Base-by-base conservation (phyloP, 2,329 filamentous ascomycete genomes). In the Raffaelea deltoideospora region DNA sequence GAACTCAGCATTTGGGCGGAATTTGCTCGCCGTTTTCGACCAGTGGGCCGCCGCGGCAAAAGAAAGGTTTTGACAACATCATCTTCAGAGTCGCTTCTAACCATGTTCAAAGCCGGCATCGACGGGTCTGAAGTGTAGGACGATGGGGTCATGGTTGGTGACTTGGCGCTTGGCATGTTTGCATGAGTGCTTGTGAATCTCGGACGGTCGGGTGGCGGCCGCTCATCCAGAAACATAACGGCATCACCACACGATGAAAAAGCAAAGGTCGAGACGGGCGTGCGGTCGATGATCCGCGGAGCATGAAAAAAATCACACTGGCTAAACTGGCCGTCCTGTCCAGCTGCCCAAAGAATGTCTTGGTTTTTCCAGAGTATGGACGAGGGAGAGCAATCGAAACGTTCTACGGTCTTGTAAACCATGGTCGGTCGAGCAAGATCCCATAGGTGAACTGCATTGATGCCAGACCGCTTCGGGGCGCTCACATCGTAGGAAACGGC, bases 261-360 rank as follows among this genome's bases (percentile, higher is more conserved):
- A 2, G 69, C 60, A 51, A 78, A 63, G 22, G 64, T 68, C 1
- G 74, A 78, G 4, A 76, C 65, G 2, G 73, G 64, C 36, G 73
- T 67, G 15, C 72, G 65, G 48, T 80, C 74, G 33, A 79, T 67
- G 14, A 72, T 65, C 45, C 72, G 72, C 3, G 69, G 70, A 0
- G 74, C 72, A 53, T 70, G 79, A 1, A 72, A 69, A 17, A 79
- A 61, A 48, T 81, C 76, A 42, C 70, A 76, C 47, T 80, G 76
- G 21, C 64, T 67, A 41, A 81, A 78, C 3, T 65, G 51, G 1
- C 72, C 71, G 43, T 79, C 75, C 19, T 62, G 64, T 2, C 74
- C 74, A 7, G 67, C 75, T 1, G 73, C 76, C 76, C 76, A 81
- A 1, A 81, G 54, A 32, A 78, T 61, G 43, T 79, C 74, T 41